A percentile compares a stretch with the other conserved stretches of the same genome.
Conservation (phyloP, 345 rosid species). For the Angophora floribunda region DNA sequence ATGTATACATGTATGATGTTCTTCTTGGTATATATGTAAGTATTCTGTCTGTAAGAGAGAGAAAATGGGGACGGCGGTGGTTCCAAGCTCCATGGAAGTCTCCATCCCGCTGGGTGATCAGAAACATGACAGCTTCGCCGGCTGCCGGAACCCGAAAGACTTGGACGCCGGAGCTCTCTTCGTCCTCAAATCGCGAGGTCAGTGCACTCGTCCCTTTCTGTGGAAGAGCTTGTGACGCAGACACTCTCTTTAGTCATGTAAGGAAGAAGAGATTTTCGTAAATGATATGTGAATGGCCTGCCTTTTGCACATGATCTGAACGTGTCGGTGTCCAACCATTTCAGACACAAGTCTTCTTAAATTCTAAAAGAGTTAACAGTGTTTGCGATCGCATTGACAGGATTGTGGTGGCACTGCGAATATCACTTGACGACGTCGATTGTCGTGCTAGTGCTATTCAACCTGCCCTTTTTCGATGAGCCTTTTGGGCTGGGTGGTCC, state of each 20-base stretch:
- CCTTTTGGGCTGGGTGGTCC: slow-evolving; percentile 18
- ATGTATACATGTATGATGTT: background rate
- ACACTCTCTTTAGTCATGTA: background rate
- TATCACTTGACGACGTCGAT: slow-evolving; percentile 32
- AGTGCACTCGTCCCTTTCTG: background rate
- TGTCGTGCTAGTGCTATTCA: slow-evolving; percentile 17
- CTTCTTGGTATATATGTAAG: background rate
- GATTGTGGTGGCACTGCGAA: slow-evolving; percentile 27
- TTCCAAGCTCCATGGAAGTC: background rate
- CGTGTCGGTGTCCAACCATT: background rate
- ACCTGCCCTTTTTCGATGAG: slow-evolving; percentile 18
- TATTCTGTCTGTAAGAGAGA: background rate
- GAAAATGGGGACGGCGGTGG: background rate
- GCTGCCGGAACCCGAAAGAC: background rate
- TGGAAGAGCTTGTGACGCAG: background rate
- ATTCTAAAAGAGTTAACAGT: background rate
- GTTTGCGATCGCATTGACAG: background rate
- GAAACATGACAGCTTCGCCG: background rate
- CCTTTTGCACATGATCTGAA: background rate
- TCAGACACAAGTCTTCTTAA: background rate
- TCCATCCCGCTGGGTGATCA: background rate
- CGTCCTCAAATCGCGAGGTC: slow-evolving; percentile 18
- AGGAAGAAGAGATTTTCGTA: background rate
- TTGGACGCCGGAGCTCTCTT: slow-evolving; percentile 23
- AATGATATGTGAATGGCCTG: background rate